A percentile compares a stretch with the other conserved stretches of the same genome.
These are phyloP conservation scores for Musa acuminata DNA, from an alignment of 176 grass and related monocot species.

Conservation along the genomic window DNA sequence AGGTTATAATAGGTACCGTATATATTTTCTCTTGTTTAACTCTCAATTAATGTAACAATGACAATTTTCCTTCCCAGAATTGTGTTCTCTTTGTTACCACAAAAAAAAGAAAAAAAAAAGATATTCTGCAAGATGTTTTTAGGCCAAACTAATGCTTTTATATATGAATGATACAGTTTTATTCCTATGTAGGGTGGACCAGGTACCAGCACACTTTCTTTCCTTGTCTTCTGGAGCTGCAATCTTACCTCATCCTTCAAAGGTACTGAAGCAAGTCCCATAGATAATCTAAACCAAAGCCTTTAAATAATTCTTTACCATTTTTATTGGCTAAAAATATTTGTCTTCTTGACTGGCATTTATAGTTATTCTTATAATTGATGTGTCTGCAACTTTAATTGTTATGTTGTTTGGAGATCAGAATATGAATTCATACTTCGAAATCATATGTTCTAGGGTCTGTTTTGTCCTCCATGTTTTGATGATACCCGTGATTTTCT, in stretches of 20 bases:
- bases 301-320: not conserved
- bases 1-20: not conserved
- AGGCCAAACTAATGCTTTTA: not conserved
- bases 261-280: conserved; percentile 38
- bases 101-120: too few species aligned
- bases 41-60: not conserved
- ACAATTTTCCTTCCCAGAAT: too few species aligned
- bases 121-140: too few species aligned
- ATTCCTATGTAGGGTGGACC: conserved; percentile 17
- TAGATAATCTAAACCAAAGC: not conserved
- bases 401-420: too few species aligned
- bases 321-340: not conserved
- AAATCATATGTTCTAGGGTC: too few species aligned
- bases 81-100: too few species aligned
- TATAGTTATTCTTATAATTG: not conserved
- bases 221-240: conserved; percentile 68
- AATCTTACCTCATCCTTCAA: conserved; percentile 88
- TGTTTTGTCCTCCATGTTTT: too few species aligned
- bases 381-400: not conserved
- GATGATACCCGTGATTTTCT: too few species aligned
- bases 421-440: too few species aligned
- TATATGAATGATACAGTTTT: conserved; percentile 11
- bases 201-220: conserved; percentile 22
- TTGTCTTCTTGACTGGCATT: not conserved
- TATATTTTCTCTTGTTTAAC: not conserved